Conservation (phyloP, 192 early-diverging fungal genomes). For the Thoreauomyces humboldtii region DNA sequence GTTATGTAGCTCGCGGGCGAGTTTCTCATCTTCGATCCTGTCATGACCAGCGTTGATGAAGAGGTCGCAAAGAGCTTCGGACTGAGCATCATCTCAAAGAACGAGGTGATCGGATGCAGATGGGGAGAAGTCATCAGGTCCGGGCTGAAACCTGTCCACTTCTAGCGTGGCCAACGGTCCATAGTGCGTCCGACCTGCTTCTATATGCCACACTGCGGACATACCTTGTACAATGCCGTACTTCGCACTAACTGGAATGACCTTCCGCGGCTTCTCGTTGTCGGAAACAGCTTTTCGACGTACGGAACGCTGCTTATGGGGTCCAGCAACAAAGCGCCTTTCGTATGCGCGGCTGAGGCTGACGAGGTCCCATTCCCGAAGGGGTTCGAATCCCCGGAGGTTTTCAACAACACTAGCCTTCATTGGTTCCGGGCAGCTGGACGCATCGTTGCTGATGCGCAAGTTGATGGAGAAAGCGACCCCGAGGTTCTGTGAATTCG, state of each 20-base stretch:
- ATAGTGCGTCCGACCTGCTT: slow-evolving; percentile 22
- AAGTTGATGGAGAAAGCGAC: too few species aligned
- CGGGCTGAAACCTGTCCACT: background rate
- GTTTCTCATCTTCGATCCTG: slow-evolving; percentile 33
- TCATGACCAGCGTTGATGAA: slow-evolving; percentile 23
- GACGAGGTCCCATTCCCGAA: slow-evolving; percentile 15
- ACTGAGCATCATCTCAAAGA: slow-evolving; percentile 11
- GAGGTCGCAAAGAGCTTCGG: slow-evolving; percentile 6
- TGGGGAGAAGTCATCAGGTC: background rate
- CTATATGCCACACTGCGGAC: slow-evolving; percentile 46
- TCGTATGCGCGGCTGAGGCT: background rate
- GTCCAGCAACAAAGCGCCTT: slow-evolving; percentile 5
- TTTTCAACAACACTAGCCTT: slow-evolving; percentile 37
- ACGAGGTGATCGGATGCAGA: slow-evolving; percentile 22
- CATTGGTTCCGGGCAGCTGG: too few species aligned
- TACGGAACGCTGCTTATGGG: slow-evolving; percentile 12
- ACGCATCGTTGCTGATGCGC: too few species aligned
- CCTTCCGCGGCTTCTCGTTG: slow-evolving; percentile 13
- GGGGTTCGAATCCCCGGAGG: background rate
- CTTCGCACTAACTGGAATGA: slow-evolving; percentile 31
- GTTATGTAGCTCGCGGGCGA: background rate
- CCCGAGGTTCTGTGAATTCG: too few species aligned
- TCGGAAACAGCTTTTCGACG: slow-evolving; percentile 38
- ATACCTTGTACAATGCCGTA: slow-evolving; percentile 33
- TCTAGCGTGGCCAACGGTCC: slow-evolving; percentile 22